A percentile compares a stretch with the other conserved stretches of the same genome.
Conservation (phyloP, 257 asterid species). For the Fraxinus excelsior region DNA sequence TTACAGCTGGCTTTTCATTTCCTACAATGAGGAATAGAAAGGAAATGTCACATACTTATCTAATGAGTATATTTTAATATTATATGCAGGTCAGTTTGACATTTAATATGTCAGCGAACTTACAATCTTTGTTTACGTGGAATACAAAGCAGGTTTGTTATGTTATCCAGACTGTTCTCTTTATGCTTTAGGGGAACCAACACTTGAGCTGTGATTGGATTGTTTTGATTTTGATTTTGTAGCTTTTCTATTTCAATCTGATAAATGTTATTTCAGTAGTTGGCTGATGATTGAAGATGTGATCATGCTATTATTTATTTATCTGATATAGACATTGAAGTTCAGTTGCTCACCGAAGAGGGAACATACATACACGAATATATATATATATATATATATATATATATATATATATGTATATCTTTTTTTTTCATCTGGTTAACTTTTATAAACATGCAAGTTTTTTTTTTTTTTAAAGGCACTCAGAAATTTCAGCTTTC, state of each 20-base stretch:
- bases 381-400: no score
- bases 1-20: conserved; percentile 10
- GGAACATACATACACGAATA: no score
- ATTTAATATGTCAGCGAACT: conserved; percentile 40
- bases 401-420: no score
- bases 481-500: no score
- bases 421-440: no score
- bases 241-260: not conserved
- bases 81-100: conserved; percentile 41
- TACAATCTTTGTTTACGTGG: conserved; percentile 46
- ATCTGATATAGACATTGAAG: not conserved
- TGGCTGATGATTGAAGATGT: not conserved
- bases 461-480: no score
- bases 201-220: not conserved
- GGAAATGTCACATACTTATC: not conserved
- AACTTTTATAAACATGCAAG: no score
- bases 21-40: conserved; percentile 8
- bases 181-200: not conserved
- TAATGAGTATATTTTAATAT: not conserved
- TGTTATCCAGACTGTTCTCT: not conserved
- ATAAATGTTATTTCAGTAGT: not conserved
- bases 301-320: not conserved
- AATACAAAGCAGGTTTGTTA: conserved; percentile 43
- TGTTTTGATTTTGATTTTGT: not conserved
- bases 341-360: not conserved